Conservation (phyloP, 2,329 filamentous ascomycete genomes). For the Penicillium frequentans region DNA sequence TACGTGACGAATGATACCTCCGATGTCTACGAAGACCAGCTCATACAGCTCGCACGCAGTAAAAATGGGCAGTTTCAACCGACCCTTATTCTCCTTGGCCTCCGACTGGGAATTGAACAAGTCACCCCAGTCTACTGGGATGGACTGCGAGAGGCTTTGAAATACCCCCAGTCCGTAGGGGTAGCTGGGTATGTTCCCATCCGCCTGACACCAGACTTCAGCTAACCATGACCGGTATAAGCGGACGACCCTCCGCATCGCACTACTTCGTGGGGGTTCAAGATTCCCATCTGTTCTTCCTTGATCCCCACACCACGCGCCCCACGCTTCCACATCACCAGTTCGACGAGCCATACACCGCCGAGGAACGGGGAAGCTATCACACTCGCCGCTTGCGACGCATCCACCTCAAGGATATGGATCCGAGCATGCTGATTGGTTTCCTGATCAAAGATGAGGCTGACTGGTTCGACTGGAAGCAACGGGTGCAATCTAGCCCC, state of each 20-base stretch:
- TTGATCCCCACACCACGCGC: constrained; percentile 88
- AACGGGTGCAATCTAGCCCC: constrained; percentile 70
- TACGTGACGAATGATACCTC: constrained; percentile 88
- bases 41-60: constrained; percentile 73
- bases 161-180: constrained; percentile 89
- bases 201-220: neutral
- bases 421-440: constrained; percentile 95
- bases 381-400: constrained; percentile 83
- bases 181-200: constrained; percentile 77
- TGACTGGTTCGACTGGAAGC: constrained; percentile 83
- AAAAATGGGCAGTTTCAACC: constrained; percentile 69
- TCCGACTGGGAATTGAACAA: constrained; percentile 87
- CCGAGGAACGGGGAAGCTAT: constrained; percentile 76
- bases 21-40: constrained; percentile 89
- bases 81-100: constrained; percentile 85
- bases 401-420: constrained; percentile 87
- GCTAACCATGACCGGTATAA: constrained; percentile 37
- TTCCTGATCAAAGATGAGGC: constrained; percentile 80
- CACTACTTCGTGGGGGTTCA: constrained; percentile 74
- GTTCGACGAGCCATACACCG: constrained; percentile 54
- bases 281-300: constrained; percentile 83
- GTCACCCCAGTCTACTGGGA: constrained; percentile 95
- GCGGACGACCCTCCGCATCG: constrained; percentile 87
- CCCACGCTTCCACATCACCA: constrained; percentile 66
- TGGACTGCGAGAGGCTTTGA: constrained; percentile 78